Percentiles rank a stretch among this genome's conserved stretches.
phyloP scores from a whole-genome alignment of 768 basidiomycete genomes.

The Boletus subcaerulescens region DNA sequence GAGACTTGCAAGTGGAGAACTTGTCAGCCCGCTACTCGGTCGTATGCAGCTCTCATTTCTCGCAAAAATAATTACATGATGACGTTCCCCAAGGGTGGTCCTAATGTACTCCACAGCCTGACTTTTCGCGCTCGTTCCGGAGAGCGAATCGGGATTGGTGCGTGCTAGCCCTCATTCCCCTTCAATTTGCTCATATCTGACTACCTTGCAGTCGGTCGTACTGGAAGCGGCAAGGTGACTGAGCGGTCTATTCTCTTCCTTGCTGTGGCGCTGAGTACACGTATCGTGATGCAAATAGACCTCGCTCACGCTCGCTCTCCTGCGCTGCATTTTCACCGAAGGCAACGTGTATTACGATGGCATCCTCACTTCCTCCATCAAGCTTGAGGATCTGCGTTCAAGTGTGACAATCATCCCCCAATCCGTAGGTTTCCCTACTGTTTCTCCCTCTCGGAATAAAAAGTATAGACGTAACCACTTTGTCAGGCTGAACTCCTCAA shows the following conservation, averaged over 20 bases:
- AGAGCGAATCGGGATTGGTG: conserved; percentile 10
- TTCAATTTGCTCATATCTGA: background rate
- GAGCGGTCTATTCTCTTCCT: background rate
- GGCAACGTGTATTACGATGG: conserved; percentile 58
- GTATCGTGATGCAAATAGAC: conserved; percentile 26
- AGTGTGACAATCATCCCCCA: conserved; percentile 62
- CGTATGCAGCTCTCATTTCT: background rate
- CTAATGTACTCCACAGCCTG: background rate
- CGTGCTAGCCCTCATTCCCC: background rate
- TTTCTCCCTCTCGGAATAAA: no score
- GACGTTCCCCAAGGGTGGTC: background rate
- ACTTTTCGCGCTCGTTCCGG: conserved; percentile 4
- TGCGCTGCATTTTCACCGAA: conserved; percentile 47
- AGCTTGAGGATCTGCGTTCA: conserved; percentile 53
- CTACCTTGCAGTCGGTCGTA: conserved; percentile 3
- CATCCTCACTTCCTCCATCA: conserved; percentile 43
- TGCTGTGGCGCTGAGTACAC: background rate
- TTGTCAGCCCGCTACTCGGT: conserved; percentile 53
- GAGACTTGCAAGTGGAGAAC: conserved; percentile 50
- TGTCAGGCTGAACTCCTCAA: conserved; percentile 37
- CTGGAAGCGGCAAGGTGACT: conserved; percentile 7
- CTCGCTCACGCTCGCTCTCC: conserved; percentile 50
- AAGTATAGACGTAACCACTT: no score
- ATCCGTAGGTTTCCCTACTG: background rate
- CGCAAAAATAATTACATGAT: background rate